Base-by-base conservation (phyloP, 768 basidiomycete species). In the Lentinula edodes region DNA sequence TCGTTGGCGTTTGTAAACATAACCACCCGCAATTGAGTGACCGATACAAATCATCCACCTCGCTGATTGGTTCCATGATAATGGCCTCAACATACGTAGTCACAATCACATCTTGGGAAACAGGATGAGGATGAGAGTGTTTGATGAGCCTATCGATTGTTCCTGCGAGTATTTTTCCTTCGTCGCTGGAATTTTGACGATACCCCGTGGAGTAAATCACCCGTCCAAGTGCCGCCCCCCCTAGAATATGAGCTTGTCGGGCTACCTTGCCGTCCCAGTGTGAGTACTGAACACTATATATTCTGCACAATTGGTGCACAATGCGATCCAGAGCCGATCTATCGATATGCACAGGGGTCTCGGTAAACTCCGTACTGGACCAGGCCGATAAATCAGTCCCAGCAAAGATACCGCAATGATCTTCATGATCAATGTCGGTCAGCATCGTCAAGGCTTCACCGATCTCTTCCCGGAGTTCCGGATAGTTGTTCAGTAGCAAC, bases 401-500 rank as follows among this genome's bases (percentile, higher is more conserved):
- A n/a, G 55, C 7, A 38, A 57, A 57, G 0, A 28, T 28, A 28
- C 28, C 28, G 3, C 28, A 3, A 28, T 28, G 28, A 28, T 28
- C 28, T 28, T 28, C 67, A 9, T 32, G 54, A 15, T 38, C 42
- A 12, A 68, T 64, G 5, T 39, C 20, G 6, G 65, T 63, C 43
- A 68, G 23, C 2, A 35, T 36, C 2, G 48, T 35, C 9, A 68
- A 36, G 45, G 65, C 61, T 38, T 62, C 61, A 5, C 9, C 13
- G 7, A 67, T 50, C 12, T 23, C n/a, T 8, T 62, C 12, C 13
- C 60, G 52, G 2, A 63, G 13, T 0, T 60, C 38, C 3, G 13
- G 39, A 45, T 66, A 56, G 28, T 68, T 58, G 1, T 64, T 48
- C 4, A 69, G 59, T 5, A 69, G 1, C 0, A 62, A 57, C 6